Base-by-base conservation (phyloP, 371 early-diverging fungal genomes). In the Lichtheimia ramosa region DNA sequence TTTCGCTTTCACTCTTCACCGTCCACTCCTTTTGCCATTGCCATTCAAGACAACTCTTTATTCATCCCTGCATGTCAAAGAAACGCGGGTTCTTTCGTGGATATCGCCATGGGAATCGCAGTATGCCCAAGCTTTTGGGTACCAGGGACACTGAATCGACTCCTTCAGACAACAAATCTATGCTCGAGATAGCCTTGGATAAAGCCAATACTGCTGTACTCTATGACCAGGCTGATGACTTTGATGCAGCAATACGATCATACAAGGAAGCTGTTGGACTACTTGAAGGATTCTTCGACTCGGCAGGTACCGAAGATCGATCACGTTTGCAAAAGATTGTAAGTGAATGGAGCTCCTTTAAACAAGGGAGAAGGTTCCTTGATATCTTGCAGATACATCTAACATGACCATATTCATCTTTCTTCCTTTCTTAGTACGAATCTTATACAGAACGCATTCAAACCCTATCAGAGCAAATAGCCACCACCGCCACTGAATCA, bases 161-260 rank as follows among this genome's bases (percentile, higher is more conserved):
- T 7, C n/a, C 27, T 6, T 18, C 20, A 1, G 50, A 58, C 41
- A 18, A 23, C 41, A 42, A 49, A 21, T 50, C 59, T 25, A 49
- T 41, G 48, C 56, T 62, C 5, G 67, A 66, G 48, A 51, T 43
- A 49, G 71, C 71, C 14, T 59, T 71, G 21, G 53, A 65, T 34
- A 65, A 67, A 50, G 71, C 71, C 15, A 67, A 67, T 46, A 23
- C 58, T 5, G 71, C 71, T 4, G 71, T 71, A 15, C 50, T 62
- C 39, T 59, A 54, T 27, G 71, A 71, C 42, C 61, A 54, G 42
- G 59, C 62, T 5, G 61, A 54, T 25, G 48, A 57, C 28, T 21
- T 51, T 5, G n/a, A 43, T 18, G 55, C 50, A n/a, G 71, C 71
- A 3, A 25, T 66, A 25, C 49, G 43, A 14, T 54, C 65, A 7